Evolutionary conservation across 805 yeast genomes (phyloP).

Genomic region (Candida ficus): DNA sequence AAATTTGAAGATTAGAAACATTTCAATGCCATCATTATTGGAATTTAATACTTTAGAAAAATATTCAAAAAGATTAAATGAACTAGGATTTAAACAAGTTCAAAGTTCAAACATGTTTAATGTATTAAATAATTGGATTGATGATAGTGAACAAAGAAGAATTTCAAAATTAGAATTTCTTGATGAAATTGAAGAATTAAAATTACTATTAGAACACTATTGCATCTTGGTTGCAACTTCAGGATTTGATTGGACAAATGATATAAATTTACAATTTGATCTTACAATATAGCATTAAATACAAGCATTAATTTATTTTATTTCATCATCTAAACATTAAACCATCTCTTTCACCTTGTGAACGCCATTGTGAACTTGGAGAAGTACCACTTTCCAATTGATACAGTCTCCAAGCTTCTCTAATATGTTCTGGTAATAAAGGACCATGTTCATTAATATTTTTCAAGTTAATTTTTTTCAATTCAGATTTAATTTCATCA

Average conservation of each 20-base stretch:
- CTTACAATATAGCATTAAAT: neutral
- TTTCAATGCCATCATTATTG: conserved; percentile 36
- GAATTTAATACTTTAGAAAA: conserved; percentile 32
- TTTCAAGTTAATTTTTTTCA: conserved; percentile 26
- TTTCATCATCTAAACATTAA: conserved; percentile 50
- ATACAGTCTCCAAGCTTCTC: conserved; percentile 85
- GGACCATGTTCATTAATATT: conserved; percentile 45
- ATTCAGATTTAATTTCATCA: conserved; percentile 21
- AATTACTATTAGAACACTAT: conserved; percentile 47
- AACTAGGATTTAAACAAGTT: conserved; percentile 14
- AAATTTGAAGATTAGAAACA: conserved; percentile 41
- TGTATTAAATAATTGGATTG: conserved; percentile 28
- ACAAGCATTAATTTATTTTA: neutral
- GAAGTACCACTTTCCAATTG: conserved; percentile 61
- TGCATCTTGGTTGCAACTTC: conserved; percentile 32
- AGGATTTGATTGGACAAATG: conserved; percentile 18
- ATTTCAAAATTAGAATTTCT: conserved; percentile 44
- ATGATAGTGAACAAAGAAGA: conserved; percentile 32
- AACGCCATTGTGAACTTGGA: conserved; percentile 61
- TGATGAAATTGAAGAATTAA: conserved; percentile 57
- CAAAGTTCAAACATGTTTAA: conserved; percentile 29
- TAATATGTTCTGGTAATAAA: conserved; percentile 72
- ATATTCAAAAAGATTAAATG: conserved; percentile 14
- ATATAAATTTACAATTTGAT: conserved; percentile 14
- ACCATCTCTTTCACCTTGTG: conserved; percentile 70